Evolutionary conservation across 306 rosid species (phyloP).

Genomic region (Lathyrus aphaca): DNA sequence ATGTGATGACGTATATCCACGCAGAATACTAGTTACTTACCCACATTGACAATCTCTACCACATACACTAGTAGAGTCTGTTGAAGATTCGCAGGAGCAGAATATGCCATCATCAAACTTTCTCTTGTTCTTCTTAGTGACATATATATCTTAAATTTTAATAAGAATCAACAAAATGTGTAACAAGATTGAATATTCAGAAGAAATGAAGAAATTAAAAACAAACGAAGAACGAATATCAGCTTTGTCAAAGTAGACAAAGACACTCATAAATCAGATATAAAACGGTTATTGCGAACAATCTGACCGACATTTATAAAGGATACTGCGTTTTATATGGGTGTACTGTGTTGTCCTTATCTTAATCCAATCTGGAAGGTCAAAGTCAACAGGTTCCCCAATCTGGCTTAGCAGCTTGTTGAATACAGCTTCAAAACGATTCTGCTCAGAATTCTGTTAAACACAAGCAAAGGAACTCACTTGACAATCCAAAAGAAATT

Average conservation of each 20-base stretch:
- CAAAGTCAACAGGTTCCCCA: conserved; percentile 79
- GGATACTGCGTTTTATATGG: conserved; percentile 95
- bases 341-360: conserved; percentile 63
- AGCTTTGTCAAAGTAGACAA: conserved; percentile 23
- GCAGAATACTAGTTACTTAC: conserved; percentile 78
- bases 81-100: conserved; percentile 68
- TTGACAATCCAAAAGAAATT: conserved; percentile 24
- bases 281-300: neutral
- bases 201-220: conserved; percentile 16
- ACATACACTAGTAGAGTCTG: conserved; percentile 70
- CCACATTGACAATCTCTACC: conserved; percentile 93
- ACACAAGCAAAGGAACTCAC: conserved; percentile 38
- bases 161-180: conserved; percentile 52
- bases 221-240: conserved; percentile 26
- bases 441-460: conserved; percentile 66
- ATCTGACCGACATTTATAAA: conserved; percentile 34
- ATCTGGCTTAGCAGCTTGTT: conserved; percentile 71
- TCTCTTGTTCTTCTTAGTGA: conserved; percentile 75
- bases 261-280: conserved; percentile 7
- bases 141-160: conserved; percentile 73
- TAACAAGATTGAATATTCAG: conserved; percentile 3
- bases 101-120: conserved; percentile 90
- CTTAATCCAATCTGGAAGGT: conserved; percentile 82
- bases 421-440: conserved; percentile 60
- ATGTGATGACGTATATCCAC: neutral